Conservation (phyloP, 805 yeast species). For the Sugiyamaella lignohabitans region DNA sequence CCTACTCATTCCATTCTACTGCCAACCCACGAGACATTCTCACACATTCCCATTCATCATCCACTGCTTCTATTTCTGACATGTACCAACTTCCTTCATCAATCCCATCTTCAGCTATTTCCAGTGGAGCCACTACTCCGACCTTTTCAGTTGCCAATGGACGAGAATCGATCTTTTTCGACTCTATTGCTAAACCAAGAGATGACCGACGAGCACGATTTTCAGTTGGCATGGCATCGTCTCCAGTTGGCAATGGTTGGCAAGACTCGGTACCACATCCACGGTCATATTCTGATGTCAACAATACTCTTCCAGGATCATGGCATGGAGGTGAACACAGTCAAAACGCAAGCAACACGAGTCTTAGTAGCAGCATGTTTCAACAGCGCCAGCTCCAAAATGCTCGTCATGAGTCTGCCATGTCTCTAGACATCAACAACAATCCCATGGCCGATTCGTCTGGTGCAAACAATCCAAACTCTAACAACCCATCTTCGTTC, state of each 20-base stretch:
- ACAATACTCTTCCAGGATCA: background rate
- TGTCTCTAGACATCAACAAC: background rate
- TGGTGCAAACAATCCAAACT: background rate
- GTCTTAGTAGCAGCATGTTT: background rate
- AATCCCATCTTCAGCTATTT: slow-evolving; percentile 6
- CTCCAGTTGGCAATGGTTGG: background rate
- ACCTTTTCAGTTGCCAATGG: slow-evolving; percentile 5
- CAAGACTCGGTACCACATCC: background rate
- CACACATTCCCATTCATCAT: slow-evolving; percentile 8
- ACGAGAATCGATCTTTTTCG: slow-evolving; percentile 13
- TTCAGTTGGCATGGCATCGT: slow-evolving; percentile 6
- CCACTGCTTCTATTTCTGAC: slow-evolving; percentile 12
- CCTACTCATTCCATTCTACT: background rate
- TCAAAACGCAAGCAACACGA: background rate
- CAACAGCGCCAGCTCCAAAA: too few relatives aligned
- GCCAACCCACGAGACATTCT: slow-evolving; percentile 8
- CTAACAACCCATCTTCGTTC: slow-evolving; percentile 1
- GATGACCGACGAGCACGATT: slow-evolving; percentile 13
- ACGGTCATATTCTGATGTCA: background rate
- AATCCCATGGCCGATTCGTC: background rate
- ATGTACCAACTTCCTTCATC: slow-evolving; percentile 9
- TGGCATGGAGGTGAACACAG: background rate
- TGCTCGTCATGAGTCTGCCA: too few relatives aligned
- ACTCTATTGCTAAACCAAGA: slow-evolving; percentile 13
- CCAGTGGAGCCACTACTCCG: slow-evolving; percentile 9